Evolutionary conservation across 345 rosid species (phyloP).

Genomic region (Eucalyptus dawsonii): DNA sequence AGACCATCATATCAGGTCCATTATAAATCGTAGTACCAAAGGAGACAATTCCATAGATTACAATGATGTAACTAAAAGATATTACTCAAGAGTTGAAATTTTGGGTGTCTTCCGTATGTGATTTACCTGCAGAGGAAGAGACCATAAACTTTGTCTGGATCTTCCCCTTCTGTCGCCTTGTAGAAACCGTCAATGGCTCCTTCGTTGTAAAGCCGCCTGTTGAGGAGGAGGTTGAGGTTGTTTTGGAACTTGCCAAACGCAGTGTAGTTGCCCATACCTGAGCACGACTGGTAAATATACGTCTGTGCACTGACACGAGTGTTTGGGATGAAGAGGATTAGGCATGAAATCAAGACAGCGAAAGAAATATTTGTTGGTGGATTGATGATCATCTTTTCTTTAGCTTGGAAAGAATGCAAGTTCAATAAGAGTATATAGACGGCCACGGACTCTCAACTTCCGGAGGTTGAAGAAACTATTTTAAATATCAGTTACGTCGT

Average conservation of each 20-base stretch:
- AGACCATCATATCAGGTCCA: not conserved
- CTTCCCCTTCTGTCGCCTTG: not conserved
- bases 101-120: rapidly evolving
- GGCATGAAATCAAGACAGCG: not conserved
- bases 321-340: not conserved
- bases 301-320: not conserved
- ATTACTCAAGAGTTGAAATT: not conserved
- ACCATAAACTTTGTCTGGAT: not conserved
- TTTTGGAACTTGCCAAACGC: rapidly evolving
- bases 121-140: not conserved
- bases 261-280: not conserved
- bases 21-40: rapidly evolving
- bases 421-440: not conserved
- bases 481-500: not conserved
- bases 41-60: not conserved
- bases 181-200: not conserved
- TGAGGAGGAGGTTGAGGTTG: rapidly evolving
- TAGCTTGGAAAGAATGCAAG: not conserved
- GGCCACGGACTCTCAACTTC: not conserved
- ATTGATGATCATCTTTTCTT: not conserved
- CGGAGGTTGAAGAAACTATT: not conserved
- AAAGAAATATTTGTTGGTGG: not conserved
- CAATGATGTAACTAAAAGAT: rapidly evolving
- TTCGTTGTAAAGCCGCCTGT: not conserved
- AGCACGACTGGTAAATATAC: rapidly evolving